Percentiles rank a stretch among this genome's conserved stretches.
These are phyloP conservation scores for Xylariaceae sp. DNA, from an alignment of 2,329 filamentous ascomycete species.

Conservation along the genomic window DNA sequence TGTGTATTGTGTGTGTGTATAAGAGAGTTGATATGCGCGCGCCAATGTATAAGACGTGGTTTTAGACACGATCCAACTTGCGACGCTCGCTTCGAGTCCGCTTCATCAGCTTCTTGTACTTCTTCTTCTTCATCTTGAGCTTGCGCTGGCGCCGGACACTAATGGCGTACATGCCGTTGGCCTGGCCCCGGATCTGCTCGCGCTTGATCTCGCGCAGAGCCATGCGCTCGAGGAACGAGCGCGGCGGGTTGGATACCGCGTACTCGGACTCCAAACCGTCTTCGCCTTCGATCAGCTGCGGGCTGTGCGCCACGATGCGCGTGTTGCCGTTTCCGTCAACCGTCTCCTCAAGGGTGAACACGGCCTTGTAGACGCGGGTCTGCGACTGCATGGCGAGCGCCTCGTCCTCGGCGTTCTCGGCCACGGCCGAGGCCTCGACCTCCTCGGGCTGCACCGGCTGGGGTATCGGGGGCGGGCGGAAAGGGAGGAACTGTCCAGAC, in stretches of 20 bases:
- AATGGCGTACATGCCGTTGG: constrained; percentile 65
- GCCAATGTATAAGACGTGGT: too few relatives aligned
- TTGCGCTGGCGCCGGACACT: constrained; percentile 89
- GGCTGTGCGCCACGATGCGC: constrained; percentile 56
- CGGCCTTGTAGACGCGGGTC: constrained; percentile 56
- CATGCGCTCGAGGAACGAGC: constrained; percentile 66
- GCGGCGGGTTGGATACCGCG: constrained; percentile 26
- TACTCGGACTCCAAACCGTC: constrained; percentile 16
- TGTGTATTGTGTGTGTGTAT: too few relatives aligned
- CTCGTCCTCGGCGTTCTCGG: constrained; percentile 25
- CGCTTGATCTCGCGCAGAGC: constrained; percentile 57
- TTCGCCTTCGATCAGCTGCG: constrained; percentile 48
- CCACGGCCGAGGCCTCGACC: constrained; percentile 29
- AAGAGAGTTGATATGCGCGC: neutral
- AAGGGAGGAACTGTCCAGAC: constrained; percentile 69
- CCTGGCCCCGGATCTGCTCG: constrained; percentile 47
- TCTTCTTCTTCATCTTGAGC: constrained; percentile 99
- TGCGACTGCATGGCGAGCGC: constrained; percentile 31
- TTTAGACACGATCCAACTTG: constrained; percentile 66
- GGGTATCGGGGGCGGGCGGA: constrained; percentile 78
- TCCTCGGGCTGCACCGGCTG: constrained; percentile 44
- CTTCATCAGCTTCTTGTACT: constrained; percentile 99
- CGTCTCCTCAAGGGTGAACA: constrained; percentile 64
- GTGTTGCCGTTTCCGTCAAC: constrained; percentile 55
- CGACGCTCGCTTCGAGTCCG: constrained; percentile 81